Evolutionary conservation across 495 filamentous ascomycete genomes (phyloP).

Genomic region (Barbatosphaeria neglecta): DNA sequence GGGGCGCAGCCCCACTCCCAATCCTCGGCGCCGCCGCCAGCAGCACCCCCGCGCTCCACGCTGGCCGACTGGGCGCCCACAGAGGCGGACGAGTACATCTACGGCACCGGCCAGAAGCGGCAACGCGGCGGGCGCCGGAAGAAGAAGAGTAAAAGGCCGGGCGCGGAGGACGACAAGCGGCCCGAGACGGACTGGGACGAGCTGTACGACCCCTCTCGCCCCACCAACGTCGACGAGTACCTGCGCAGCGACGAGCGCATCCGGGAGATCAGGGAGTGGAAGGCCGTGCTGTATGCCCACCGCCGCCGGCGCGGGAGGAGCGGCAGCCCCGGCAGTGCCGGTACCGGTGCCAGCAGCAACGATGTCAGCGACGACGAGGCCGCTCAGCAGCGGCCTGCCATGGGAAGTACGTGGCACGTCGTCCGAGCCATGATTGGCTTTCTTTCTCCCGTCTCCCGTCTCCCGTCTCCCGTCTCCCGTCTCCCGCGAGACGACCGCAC

Average conservation of each 20-base stretch:
- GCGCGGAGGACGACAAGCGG: conserved; percentile 45
- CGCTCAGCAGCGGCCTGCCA: conserved; percentile 39
- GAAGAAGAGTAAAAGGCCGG: conserved; percentile 68
- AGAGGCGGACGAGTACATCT: conserved; percentile 50
- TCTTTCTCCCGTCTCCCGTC: not conserved
- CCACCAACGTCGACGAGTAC: conserved; percentile 82
- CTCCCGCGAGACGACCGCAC: no score
- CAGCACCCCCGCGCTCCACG: conserved; percentile 42
- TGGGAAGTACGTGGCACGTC: conserved; percentile 45
- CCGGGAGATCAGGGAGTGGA: conserved; percentile 75
- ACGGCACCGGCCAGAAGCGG: conserved; percentile 44
- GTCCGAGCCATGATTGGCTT: no score
- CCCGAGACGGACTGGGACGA: conserved; percentile 79
- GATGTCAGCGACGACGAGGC: conserved; percentile 46
- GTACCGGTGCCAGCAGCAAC: conserved; percentile 47
- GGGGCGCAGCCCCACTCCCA: no score
- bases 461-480: no score
- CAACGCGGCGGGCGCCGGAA: conserved; percentile 68
- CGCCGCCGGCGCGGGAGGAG: conserved; percentile 28
- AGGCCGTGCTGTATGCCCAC: conserved; percentile 70
- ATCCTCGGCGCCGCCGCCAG: not conserved
- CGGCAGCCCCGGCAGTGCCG: conserved; percentile 36
- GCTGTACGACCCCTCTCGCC: conserved; percentile 74
- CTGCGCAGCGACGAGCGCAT: conserved; percentile 76
- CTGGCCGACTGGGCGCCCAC: conserved; percentile 76